Percentiles rank a stretch among this genome's conserved stretches.
These are phyloP conservation scores for Sporobolomyces roseus DNA, from an alignment of 768 basidiomycete species.

Conservation along the genomic window DNA sequence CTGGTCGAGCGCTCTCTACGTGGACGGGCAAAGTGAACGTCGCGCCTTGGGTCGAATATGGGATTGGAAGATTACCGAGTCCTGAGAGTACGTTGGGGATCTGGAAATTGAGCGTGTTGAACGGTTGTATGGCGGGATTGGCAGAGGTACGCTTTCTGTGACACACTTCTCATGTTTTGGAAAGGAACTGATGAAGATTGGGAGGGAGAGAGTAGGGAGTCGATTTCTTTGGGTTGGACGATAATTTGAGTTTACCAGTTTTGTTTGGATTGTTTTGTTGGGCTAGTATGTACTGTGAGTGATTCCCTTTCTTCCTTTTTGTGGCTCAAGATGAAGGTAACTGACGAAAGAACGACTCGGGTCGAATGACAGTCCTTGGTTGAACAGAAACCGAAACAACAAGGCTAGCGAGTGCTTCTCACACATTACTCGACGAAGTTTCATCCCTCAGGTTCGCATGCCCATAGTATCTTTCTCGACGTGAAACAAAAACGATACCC, in stretches of 20 bases:
- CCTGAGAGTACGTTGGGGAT: constrained; percentile 30
- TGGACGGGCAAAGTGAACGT: constrained; percentile 19
- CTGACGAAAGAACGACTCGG: no score
- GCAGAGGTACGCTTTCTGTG: constrained; percentile 30
- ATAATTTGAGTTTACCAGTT: constrained; percentile 44
- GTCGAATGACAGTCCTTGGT: constrained; percentile 22
- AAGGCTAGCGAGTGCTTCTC: no score
- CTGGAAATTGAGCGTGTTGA: constrained; percentile 20
- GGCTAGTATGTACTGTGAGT: constrained; percentile 35
- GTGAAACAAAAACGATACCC: no score
- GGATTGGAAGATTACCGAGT: constrained; percentile 21
- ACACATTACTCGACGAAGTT: no score
- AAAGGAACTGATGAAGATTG: not conserved
- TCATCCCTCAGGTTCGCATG: no score
- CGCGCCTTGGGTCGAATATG: constrained; percentile 14
- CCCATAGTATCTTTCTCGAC: no score
- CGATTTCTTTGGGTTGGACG: constrained; percentile 44
- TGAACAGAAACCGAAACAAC: not conserved
- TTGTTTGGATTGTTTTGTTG: constrained; percentile 39
- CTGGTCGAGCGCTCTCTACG: constrained; percentile 1
- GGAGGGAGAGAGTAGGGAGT: constrained; percentile 44
- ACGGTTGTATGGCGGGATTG: constrained; percentile 41
- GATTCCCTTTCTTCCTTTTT: not conserved
- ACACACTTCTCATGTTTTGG: not conserved
- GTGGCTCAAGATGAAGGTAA: no score